Base-by-base conservation (phyloP, 2,329 filamentous ascomycete species). In the Trichoderma koningii region DNA sequence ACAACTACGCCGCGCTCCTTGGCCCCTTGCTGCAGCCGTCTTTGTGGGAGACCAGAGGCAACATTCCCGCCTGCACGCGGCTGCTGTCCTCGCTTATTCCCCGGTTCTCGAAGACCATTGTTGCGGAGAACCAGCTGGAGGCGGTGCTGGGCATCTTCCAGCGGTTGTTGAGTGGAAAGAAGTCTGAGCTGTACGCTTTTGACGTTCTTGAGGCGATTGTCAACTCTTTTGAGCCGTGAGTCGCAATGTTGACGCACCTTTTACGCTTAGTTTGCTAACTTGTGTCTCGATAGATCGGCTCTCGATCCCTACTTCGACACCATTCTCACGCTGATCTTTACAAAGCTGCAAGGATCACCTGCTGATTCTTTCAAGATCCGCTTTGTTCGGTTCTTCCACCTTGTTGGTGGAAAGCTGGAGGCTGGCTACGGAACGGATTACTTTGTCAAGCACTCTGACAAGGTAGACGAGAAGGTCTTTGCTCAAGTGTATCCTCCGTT, bases 61-160 rank as follows among this genome's bases (percentile, higher is more conserved):
- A 97, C 72, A 89, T 97, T 2, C 96, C 96, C 6, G 95, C 93
- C 4, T 87, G 97, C 70, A 90, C 93, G 30, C 89, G 95, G 65
- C 83, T 99, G 55, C 80, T 99, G 53, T 87, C 89, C 12, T 90
- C 92, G 17, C 90, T 98, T 70, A 89, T 98, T 70, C 88, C 91
- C 17, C 89, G 91, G 70, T 90, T 89, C 28, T 84, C 89, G 3
- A 81, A 87, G 65, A 84, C 87, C 50, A 93, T 99, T 70, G 80
- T 91, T 19, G 84, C 87, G 26, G 88, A 90, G 72, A 90, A 93
- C 71, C 92, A 97, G 76, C 77, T 97, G 47, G 92, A 96, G 74
- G 87, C 91, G 3, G 87, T 98, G 55, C 83, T 99, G n/a, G 92
- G 93, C 65, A 95, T 99, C 68, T 99, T 98, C 83, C 94, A 98